Conservation (phyloP, 768 basidiomycete genomes). For the Gymnopilus dilepis region DNA sequence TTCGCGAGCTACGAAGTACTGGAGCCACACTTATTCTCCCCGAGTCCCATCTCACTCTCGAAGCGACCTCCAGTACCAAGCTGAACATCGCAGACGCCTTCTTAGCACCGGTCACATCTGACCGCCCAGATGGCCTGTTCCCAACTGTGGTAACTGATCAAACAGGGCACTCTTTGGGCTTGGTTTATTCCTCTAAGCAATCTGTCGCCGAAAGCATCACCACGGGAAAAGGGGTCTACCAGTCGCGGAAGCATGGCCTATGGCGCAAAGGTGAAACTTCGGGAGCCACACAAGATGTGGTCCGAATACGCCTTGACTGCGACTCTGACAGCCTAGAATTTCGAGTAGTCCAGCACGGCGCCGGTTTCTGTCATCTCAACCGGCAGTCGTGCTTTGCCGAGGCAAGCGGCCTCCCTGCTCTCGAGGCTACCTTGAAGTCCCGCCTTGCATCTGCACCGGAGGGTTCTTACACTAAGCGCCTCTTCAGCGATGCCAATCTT, state of each 20-base stretch:
- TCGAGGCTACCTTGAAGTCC: conserved; percentile 79
- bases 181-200: conserved; percentile 92
- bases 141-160: conserved; percentile 90
- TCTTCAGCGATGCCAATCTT: conserved; percentile 85
- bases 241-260: conserved; percentile 93
- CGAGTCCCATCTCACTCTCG: conserved; percentile 68
- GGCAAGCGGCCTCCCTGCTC: conserved; percentile 73
- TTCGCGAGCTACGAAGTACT: conserved; percentile 63
- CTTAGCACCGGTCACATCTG: conserved; percentile 80
- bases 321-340: conserved; percentile 94
- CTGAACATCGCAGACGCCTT: conserved; percentile 86
- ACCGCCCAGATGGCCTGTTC: conserved; percentile 91
- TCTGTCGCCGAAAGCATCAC: conserved; percentile 87
- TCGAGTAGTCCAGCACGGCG: conserved; percentile 85
- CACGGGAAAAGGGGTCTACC: conserved; percentile 92
- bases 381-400: conserved; percentile 90
- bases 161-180: conserved; percentile 79
- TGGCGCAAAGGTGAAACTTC: conserved; percentile 98
- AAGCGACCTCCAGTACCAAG: conserved; percentile 54
- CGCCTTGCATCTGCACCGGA: conserved; percentile 80
- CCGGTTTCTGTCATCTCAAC: conserved; percentile 93
- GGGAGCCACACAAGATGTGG: conserved; percentile 88
- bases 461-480: conserved; percentile 88
- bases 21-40: conserved; percentile 76
- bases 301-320: conserved; percentile 86